Evolutionary conservation across 345 rosid genomes (phyloP), one percentile per base, ranked within the genome.

Genomic region (Mangifera indica): DNA sequence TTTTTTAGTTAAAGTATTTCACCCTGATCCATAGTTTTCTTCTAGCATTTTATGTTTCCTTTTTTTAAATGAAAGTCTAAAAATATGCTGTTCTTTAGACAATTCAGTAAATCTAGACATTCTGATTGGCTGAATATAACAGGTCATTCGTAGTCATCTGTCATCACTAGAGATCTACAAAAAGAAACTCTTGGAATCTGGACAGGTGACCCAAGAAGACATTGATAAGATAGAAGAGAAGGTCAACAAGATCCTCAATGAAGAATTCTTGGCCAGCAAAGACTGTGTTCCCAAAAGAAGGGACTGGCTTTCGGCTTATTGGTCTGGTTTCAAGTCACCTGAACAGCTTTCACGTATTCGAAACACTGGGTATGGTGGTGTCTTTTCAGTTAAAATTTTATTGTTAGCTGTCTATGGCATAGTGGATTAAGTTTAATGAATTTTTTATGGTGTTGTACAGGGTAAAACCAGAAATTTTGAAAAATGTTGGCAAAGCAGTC

Each of bases 271-370:
- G 74, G 86, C 87, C 67, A 89, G 92, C 84, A 89, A 87, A 82
- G 89, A 91, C 69, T 87, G 87, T 82, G 85, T 84, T 78, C 87
- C 86, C 7, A 80, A 86, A 63, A 81, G 80, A 75, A 86, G 93
- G 73, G 97, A 89, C 40, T 91, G 97, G 97, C 97, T 91, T 72
- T 85, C 93, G 17, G 85, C 97, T 72, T 86, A 87, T 72, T 91
- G 97, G 97, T 60, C 86, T 61, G 92, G 97, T 54, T 91, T 87
- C 67, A 87, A 87, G 81, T 87, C 97, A 70, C 93, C 97, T 40
- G 91, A 91, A 78, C 92, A 91, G 77, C 75, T 89, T 72, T 91
- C 97, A 37, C 90, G 93, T 72, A 74, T 87, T 69, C 73, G 93
- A 70, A 91, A 91, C 77, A 91, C 97, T 46, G 93, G 97, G 92